A percentile compares a stretch with the other conserved stretches of the same genome.
These are phyloP conservation scores for grape (Vitis vinifera) DNA, from an alignment of 164 flowering plant species.

Conservation along the genomic window DNA sequence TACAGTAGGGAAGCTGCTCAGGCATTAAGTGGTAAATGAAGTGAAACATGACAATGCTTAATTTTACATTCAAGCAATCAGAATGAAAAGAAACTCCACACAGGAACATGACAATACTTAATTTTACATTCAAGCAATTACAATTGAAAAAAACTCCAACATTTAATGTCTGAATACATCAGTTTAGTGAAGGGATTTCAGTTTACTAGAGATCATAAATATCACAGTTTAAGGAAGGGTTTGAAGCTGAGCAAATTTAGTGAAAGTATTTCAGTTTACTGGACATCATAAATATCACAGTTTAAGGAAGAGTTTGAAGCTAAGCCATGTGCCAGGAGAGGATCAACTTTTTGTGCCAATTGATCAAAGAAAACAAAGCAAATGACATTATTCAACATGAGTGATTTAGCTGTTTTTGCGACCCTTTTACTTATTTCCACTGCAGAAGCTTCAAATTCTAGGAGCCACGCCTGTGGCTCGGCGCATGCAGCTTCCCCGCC, in stretches of 20 bases:
- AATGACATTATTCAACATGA: background rate
- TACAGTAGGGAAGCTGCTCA: no score
- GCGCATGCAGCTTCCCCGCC: no score
- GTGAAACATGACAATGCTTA: no score
- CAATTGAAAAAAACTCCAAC: no score
- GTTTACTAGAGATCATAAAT: background rate
- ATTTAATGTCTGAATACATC: no score
- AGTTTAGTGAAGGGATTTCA: background rate
- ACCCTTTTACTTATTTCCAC: background rate
- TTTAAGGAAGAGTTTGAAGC: background rate
- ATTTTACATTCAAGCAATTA: no score
- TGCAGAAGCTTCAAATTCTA: background rate
- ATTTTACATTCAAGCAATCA: no score
- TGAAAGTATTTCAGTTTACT: background rate
- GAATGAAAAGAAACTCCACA: no score
- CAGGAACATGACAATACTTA: no score
- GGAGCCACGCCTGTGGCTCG: background rate
- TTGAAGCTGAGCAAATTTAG: background rate
- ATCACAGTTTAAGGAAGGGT: background rate
- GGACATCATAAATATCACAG: background rate
- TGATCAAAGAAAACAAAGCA: background rate
- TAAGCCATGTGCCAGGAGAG: background rate
- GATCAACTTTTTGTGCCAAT: no score
- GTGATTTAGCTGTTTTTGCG: background rate
- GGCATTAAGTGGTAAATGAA: no score